Base-by-base conservation (phyloP, 208 protist species). In the Crithidia expoeki region DNA sequence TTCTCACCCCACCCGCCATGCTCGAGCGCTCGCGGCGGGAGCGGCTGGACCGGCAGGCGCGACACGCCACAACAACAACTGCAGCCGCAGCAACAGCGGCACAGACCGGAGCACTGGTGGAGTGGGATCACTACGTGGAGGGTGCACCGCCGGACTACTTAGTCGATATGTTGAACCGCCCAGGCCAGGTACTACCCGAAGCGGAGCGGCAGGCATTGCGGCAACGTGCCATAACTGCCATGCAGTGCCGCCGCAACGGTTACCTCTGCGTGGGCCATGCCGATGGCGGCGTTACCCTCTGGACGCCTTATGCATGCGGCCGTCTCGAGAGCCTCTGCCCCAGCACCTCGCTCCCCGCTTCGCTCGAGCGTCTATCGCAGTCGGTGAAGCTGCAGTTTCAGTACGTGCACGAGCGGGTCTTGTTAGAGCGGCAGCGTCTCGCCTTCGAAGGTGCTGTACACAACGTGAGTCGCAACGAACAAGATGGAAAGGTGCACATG, bases 11-110 rank as follows among this genome's bases (percentile, higher is more conserved):
- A n/a, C 67, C 74, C 4, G 88, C 72, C 10, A 84, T 74, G 73
- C 47, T 94, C 6, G 85, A 92, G 74, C 85, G 85, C 12, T 84
- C 88, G 23, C 72, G 88, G 23, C 73, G 82, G n/a, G 88, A 94
- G 77, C 79, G 79, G 46, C 70, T 65, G 50, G 84, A 88, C 59
- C 77, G 72, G 14, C 58, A 53, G 30, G 38, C 44, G 34, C 66
- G 58, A 19, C 30, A 42, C 36, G 23, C 34, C 16, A 10, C 61
- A 38, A 10, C 36, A 40, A 12, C 44, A 11, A 40, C 27, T 36
- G 23, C 34, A 11, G 36, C 34, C 16, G 52, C 27, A 14, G 62
- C 36, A 21, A 27, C 30, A 28, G 30, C 40, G 3, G n/a, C n/a
- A n/a, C n/a, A n/a, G n/a, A n/a, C n/a, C n/a, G 5, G 33, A 0